A percentile compares a stretch with the other conserved stretches of the same genome.
phyloP scores from a whole-genome alignment of 192 early-diverging fungal species.

The Podila horticola region DNA sequence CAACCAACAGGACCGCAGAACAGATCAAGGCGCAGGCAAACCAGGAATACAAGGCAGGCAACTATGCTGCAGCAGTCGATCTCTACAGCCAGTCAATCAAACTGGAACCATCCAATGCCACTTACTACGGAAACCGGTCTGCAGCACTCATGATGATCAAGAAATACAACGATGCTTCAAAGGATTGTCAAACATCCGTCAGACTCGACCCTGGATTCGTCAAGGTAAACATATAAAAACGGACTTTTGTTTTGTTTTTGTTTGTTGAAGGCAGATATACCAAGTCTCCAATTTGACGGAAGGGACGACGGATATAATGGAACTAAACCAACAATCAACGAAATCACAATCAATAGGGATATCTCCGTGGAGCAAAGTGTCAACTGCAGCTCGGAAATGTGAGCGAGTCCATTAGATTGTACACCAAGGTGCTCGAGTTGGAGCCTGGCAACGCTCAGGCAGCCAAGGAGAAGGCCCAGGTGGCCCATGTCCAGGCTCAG shows the following conservation, averaged over 20 bases:
- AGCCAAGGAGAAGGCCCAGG: conserved; percentile 50
- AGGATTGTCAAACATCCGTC: conserved; percentile 71
- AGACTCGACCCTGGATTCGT: conserved; percentile 65
- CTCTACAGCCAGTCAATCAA: conserved; percentile 79
- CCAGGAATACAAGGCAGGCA: conserved; percentile 72
- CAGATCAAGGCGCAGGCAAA: conserved; percentile 77
- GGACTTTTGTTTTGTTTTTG: conserved; percentile 3
- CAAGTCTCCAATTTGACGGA: too few relatives aligned
- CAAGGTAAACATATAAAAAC: conserved; percentile 57
- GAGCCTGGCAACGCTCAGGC: conserved; percentile 56
- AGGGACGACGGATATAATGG: neutral
- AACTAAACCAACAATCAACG: too few relatives aligned
- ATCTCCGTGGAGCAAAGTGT: conserved; percentile 77
- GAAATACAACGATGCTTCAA: conserved; percentile 65
- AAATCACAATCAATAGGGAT: conserved; percentile 21
- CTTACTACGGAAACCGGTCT: conserved; percentile 81
- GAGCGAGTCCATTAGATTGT: conserved; percentile 63
- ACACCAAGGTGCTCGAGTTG: conserved; percentile 49
- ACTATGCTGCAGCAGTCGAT: conserved; percentile 73
- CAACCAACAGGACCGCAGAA: conserved; percentile 59
- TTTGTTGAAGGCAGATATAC: neutral
- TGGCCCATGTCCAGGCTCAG: conserved; percentile 56
- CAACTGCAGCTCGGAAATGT: conserved; percentile 75
- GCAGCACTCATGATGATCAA: conserved; percentile 80
- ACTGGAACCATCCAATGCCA: conserved; percentile 66